Evolutionary conservation across 1,139 yeast genomes (phyloP), one percentile per base, ranked within the genome.

Genomic region (Zygosaccharomyces sapae): DNA sequence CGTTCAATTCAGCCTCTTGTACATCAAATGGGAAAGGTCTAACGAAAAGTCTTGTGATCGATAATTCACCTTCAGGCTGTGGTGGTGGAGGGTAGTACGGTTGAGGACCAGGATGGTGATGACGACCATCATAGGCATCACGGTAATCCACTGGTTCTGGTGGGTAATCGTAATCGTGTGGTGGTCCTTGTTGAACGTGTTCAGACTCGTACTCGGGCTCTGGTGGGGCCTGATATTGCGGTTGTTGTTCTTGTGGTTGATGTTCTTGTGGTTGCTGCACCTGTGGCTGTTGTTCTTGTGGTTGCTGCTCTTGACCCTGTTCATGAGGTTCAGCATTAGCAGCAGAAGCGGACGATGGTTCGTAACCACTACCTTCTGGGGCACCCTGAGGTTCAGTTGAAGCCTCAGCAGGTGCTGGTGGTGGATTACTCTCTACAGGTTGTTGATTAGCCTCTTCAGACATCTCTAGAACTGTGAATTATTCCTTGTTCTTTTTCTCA

Each of bases 1-100:
- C 86, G 67, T 81, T 81, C 47, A 85, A 68, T 60, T 82, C 85
- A 53, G 81, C 83, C 50, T 70, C 73, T 49, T 62, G 66, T 16
- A 64, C 68, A 48, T 74, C 77, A 39, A 71, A 70, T 55, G 78
- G 77, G 55, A 76, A 70, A 20, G 80, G 80, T 69, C 79, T 74
- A 48, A 75, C 79, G 59, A 75, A 75, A 45, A 76, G 66, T 63
- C 77, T 76, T 39, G 75, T 75, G 48, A 69, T 72, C 36, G 80
- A 76, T 50, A 72, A 66, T 55, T 72, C 70, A 38, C 66, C 68
- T 44, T 64, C 68, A 31, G 51, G 52, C 12, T 52, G 55, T 29
- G 52, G 52, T 8, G 52, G 52, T 16, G 52, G 52, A 38, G 52
- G 52, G 10, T 49, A 49, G 42, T 49, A 49, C 27, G 52, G 52